A percentile compares a stretch with the other conserved stretches of the same genome.
Conservation (phyloP, 306 rosid species). For the Vigna angularis region DNA sequence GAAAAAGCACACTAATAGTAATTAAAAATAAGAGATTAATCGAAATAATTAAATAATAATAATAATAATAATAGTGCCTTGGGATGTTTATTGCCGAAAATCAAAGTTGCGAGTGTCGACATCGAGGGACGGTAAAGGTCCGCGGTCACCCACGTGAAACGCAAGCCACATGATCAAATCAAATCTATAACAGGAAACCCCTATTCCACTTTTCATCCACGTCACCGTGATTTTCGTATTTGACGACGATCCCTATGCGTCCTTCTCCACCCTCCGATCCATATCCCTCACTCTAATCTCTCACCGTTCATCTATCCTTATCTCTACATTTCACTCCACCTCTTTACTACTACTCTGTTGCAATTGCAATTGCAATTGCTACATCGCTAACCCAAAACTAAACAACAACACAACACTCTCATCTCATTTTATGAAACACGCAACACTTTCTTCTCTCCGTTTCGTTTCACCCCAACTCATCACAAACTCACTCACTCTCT, state of each 20-base stretch:
- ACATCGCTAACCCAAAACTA: not conserved
- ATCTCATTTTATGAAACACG: not conserved
- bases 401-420: not conserved
- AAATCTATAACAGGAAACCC: not conserved
- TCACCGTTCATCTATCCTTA: conserved; percentile 58
- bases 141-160: conserved; percentile 47
- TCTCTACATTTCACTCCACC: conserved; percentile 43
- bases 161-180: conserved; percentile 15
- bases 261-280: conserved; percentile 54
- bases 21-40: too few species aligned
- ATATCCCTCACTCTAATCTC: not conserved
- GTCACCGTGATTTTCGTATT: conserved; percentile 45
- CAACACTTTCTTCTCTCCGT: not conserved
- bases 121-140: not conserved
- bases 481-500: not conserved
- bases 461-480: not conserved
- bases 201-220: not conserved
- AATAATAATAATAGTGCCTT: not conserved
- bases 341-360: not conserved
- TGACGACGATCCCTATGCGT: conserved; percentile 46
- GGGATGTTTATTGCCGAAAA: not conserved
- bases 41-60: not conserved
- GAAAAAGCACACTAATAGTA: too few species aligned
- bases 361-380: not conserved
- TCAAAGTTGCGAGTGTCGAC: not conserved